Base-by-base conservation (phyloP, 768 basidiomycete species). In the Pisolithus albus region DNA sequence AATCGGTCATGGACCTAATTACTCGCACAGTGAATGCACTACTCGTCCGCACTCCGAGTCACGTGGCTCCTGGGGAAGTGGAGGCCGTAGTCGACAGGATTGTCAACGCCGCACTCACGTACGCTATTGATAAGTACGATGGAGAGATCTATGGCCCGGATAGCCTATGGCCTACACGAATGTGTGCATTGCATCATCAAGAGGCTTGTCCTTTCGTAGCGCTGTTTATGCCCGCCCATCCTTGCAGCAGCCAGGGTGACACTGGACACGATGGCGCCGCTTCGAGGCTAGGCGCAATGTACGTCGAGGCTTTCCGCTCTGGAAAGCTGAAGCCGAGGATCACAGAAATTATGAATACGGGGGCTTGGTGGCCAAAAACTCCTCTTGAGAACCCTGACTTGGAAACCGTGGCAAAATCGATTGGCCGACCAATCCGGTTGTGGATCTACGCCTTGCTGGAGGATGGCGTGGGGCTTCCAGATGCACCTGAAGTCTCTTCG, bases 301-400 rank as follows among this genome's bases (percentile, higher is more conserved):
- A 87, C 61, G 55, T 88, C 45, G 65, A 74, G 30, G 85, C 85
- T 0, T 91, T 84, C 64, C 75, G 86, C 47, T 62, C 60, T 1
- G 88, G 86, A 4, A 62, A 64, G 1, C 64, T 91, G 18, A 71
- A 79, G 16, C 77, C 84, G 2, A 75, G 78, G 52, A 66, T 80
- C 26, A 63, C 84, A 62, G 84, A 90, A 56, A 61, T 76, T 5
- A 63, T 90, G 48, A 79, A 67, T 51, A 81, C 84, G 0, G 78
- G 76, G 16, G 81, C 86, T 1, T 82, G 73, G 52, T 91, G 86
- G 86, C 81, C 85, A 5, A 71, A 74, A 32, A 62, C 83, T n/a
- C 89, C 88, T 63, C 75, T 92, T 18, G 89, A 92, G 54, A 78
- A 82, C 56, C 89, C 89, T 0, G 88, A 92, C 64, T 47, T 76